Percentiles rank a stretch among this genome's conserved stretches.
Evolutionary conservation across 1,139 yeast species (phyloP).

Genomic region (Lodderomyces oxycetoniae): DNA sequence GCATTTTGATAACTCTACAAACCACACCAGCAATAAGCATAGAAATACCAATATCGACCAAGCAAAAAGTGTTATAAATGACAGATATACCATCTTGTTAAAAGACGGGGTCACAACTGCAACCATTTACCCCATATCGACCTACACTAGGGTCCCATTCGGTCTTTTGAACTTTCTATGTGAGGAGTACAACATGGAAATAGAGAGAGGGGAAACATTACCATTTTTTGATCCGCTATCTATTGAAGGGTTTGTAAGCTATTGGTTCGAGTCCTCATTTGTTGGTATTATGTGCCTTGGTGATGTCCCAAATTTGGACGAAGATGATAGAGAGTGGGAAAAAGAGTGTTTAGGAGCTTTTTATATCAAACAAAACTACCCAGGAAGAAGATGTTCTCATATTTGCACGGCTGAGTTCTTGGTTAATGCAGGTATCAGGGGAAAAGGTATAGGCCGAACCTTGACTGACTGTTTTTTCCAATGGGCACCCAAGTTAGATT

Average conservation of each 20-base stretch:
- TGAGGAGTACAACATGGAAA: slow-evolving; percentile 91
- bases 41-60: no score
- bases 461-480: slow-evolving; percentile 77
- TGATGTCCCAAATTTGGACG: slow-evolving; percentile 55
- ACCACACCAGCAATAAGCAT: no score
- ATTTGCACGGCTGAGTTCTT: slow-evolving; percentile 87
- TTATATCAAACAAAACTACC: slow-evolving; percentile 80
- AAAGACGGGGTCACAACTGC: slow-evolving; percentile 91
- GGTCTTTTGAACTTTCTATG: slow-evolving; percentile 76
- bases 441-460: slow-evolving; percentile 88
- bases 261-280: slow-evolving; percentile 78
- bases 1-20: no score
- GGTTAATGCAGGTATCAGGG: slow-evolving; percentile 88
- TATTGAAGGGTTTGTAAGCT: slow-evolving; percentile 66
- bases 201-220: slow-evolving; percentile 81
- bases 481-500: slow-evolving; percentile 90
- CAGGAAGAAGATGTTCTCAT: slow-evolving; percentile 88
- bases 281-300: slow-evolving; percentile 86
- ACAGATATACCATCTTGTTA: slow-evolving; percentile 57
- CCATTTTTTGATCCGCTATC: slow-evolving; percentile 78
- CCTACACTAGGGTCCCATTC: slow-evolving; percentile 61
- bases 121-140: slow-evolving; percentile 80
- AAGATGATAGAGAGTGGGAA: slow-evolving; percentile 60
- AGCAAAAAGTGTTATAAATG: neutral
- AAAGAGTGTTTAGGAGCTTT: slow-evolving; percentile 86